Evolutionary conservation across 169 alveolate genomes (phyloP).

Genomic region (Amoebophrya sp.): DNA sequence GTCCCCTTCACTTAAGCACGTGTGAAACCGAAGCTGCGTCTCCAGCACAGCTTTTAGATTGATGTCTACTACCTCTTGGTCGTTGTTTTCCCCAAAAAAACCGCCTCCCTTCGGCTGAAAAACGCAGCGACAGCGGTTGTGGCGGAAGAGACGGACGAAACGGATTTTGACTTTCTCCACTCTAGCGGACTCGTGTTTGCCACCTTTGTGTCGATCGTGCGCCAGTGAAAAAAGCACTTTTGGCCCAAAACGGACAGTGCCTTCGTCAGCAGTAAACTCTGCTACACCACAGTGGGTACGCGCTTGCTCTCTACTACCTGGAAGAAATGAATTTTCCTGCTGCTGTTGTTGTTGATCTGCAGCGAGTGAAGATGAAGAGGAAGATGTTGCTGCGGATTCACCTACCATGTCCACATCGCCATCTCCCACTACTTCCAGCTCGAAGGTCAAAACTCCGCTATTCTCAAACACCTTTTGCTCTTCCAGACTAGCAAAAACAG

Average conservation of each 20-base stretch:
- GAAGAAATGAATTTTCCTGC: neutral
- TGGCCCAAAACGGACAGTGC: neutral
- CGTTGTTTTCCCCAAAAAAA: neutral
- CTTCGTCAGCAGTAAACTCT: neutral
- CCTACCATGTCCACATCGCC: too few species aligned
- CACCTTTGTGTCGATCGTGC: neutral
- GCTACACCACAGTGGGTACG: neutral
- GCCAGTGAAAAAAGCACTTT: neutral
- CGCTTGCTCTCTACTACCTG: neutral
- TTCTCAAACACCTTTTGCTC: neutral
- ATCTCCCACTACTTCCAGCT: too few species aligned
- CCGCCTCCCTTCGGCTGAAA: constrained; percentile 12
- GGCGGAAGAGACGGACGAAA: neutral
- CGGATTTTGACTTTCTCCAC: neutral
- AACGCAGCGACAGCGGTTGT: neutral
- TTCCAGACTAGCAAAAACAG: neutral
- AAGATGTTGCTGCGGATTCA: too few species aligned
- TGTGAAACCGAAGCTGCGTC: constrained; percentile 16
- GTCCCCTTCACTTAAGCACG: neutral
- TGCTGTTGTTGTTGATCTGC: neutral
- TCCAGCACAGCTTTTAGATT: neutral
- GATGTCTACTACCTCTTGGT: neutral
- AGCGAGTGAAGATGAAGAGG: neutral
- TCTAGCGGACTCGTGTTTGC: neutral
- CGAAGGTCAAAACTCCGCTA: neutral